Evolutionary conservation across 2,329 filamentous ascomycete genomes (phyloP).

Genomic region (Botrytis medusae): DNA sequence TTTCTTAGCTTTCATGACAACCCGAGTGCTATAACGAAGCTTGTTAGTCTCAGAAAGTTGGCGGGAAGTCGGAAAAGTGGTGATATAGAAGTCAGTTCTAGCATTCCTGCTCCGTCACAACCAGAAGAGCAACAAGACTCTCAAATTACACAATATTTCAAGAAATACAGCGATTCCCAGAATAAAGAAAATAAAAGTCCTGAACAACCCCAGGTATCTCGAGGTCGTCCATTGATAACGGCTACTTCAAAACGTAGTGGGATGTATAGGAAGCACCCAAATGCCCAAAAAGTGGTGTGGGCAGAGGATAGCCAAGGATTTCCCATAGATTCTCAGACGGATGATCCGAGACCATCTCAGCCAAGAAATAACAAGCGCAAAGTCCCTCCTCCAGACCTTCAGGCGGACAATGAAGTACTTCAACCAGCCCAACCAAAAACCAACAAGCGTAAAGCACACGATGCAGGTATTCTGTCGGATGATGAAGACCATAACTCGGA

Average conservation of each 20-base stretch:
- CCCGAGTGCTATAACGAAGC: not conserved
- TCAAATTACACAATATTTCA: conserved; percentile 15
- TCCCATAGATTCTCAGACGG: not conserved
- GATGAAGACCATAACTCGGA: conserved; percentile 25
- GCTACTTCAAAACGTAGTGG: not conserved
- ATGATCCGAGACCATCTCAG: not conserved
- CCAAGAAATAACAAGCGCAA: conserved; percentile 20
- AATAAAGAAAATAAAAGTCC: conserved; percentile 38
- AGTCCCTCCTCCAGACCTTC: conserved; percentile 1
- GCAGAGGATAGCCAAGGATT: conserved; percentile 16
- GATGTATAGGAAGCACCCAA: not conserved
- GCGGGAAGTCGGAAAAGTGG: not conserved
- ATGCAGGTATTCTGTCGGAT: not conserved
- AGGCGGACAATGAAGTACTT: not conserved
- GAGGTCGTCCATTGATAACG: not conserved
- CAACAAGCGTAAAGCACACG: not conserved
- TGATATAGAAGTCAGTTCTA: not conserved
- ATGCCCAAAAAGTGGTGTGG: not conserved
- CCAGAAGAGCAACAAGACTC: not conserved
- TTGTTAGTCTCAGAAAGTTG: not conserved
- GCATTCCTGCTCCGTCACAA: not conserved
- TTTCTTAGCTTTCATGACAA: not conserved
- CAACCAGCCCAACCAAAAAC: not conserved
- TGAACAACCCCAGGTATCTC: not conserved
- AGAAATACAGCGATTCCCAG: conserved; percentile 27